Percentiles rank a stretch among this genome's conserved stretches.
phyloP scores from a whole-genome alignment of 1,139 yeast genomes.

The Saccharomyces hybrid region DNA sequence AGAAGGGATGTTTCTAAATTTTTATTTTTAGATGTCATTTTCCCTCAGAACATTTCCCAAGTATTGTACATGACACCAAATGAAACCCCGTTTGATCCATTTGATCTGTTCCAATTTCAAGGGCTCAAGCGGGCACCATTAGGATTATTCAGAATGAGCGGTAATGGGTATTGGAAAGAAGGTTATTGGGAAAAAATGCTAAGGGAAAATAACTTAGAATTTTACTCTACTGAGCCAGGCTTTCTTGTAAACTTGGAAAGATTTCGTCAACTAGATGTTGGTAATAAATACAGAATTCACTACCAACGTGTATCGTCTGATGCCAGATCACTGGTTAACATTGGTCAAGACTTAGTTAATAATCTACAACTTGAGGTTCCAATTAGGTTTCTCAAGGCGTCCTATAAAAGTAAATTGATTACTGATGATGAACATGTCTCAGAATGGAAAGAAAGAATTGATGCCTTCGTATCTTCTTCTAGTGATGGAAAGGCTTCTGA shows the following conservation, averaged over 20 bases:
- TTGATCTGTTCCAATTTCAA: slow-evolving; percentile 35
- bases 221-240: slow-evolving; percentile 73
- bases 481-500: not conserved
- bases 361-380: slow-evolving; percentile 52
- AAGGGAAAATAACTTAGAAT: slow-evolving; percentile 46
- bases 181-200: slow-evolving; percentile 80
- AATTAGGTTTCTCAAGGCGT: slow-evolving; percentile 11
- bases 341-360: slow-evolving; percentile 90
- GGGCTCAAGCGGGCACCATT: slow-evolving; percentile 10
- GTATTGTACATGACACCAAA: slow-evolving; percentile 85
- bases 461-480: not conserved
- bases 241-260: slow-evolving; percentile 68
- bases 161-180: slow-evolving; percentile 83
- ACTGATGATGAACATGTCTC: not conserved
- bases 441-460: not conserved
- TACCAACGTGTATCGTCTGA: slow-evolving; percentile 79
- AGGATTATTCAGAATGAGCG: slow-evolving; percentile 56
- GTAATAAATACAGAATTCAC: slow-evolving; percentile 75
- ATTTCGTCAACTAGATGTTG: slow-evolving; percentile 62
- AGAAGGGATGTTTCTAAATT: slow-evolving; percentile 85
- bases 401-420: not conserved
- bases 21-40: slow-evolving; percentile 74
- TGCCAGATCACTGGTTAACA: slow-evolving; percentile 66
- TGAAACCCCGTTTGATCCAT: slow-evolving; percentile 50
- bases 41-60: slow-evolving; percentile 68